These are phyloP conservation scores for Hirschioporus abietinus DNA, from an alignment of 768 basidiomycete species.

Conservation along the genomic window DNA sequence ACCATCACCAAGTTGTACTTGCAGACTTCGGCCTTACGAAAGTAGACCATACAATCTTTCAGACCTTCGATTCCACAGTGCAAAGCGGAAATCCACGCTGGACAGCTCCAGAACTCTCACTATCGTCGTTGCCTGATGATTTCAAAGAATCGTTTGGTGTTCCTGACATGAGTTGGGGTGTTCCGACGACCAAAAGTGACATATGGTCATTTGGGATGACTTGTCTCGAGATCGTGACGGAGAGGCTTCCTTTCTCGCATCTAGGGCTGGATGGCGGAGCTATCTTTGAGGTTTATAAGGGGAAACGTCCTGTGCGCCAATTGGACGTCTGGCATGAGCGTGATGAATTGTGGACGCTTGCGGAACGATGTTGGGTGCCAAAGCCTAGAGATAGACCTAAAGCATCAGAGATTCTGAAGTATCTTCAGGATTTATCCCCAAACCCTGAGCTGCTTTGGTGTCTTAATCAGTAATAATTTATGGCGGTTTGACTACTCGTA, in stretches of 20 bases:
- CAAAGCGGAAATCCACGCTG: background rate
- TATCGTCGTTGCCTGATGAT: background rate
- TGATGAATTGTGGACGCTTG: background rate
- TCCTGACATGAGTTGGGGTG: background rate
- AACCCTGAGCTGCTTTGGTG: too few relatives aligned
- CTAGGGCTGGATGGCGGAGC: background rate
- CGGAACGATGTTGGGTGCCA: background rate
- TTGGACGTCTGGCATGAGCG: background rate
- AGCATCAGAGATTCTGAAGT: background rate
- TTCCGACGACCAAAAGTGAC: background rate
- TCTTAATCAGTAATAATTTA: too few relatives aligned
- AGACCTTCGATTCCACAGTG: background rate
- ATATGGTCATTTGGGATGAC: constrained; percentile 5
- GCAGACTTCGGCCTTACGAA: background rate
- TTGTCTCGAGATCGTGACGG: background rate
- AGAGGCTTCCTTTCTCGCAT: background rate
- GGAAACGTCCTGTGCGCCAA: background rate
- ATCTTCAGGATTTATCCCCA: background rate
- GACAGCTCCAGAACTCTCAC: background rate
- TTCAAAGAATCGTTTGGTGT: background rate
- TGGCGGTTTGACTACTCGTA: too few relatives aligned
- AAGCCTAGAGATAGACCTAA: background rate
- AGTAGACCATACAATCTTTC: background rate
- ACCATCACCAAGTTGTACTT: background rate
- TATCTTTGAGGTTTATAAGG: background rate